A percentile compares a stretch with the other conserved stretches of the same genome.
These are phyloP conservation scores for Lobosporangium transversale DNA, from an alignment of 192 early-diverging fungal species.

Conservation along the genomic window DNA sequence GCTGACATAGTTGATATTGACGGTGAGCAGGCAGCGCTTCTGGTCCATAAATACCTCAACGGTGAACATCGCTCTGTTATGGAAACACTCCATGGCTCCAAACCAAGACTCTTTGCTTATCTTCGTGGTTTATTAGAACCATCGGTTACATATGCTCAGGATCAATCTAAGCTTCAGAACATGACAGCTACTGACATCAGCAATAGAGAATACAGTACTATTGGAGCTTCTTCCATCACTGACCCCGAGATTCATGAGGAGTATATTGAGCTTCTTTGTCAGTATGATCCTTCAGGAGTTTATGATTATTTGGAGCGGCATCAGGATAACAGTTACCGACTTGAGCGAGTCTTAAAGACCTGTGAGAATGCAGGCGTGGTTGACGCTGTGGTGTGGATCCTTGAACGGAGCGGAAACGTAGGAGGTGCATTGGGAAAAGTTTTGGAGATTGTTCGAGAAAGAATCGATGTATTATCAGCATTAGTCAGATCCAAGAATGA, in stretches of 20 bases:
- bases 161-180: background rate
- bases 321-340: conserved; percentile 53
- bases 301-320: conserved; percentile 67
- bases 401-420: conserved; percentile 64
- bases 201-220: conserved; percentile 1
- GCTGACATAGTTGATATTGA: conserved; percentile 69
- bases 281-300: conserved; percentile 69
- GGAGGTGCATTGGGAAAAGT: conserved; percentile 64
- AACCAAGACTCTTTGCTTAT: conserved; percentile 62
- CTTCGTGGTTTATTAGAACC: conserved; percentile 66
- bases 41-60: conserved; percentile 62
- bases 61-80: conserved; percentile 64
- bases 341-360: conserved; percentile 55
- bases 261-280: conserved; percentile 67
- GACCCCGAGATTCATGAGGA: conserved; percentile 62
- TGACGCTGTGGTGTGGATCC: conserved; percentile 70
- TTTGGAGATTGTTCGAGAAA: conserved; percentile 63
- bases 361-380: conserved; percentile 64
- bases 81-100: conserved; percentile 52
- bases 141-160: background rate
- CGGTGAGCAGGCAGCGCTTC: conserved; percentile 62
- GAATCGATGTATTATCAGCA: conserved; percentile 51
- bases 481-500: conserved; percentile 55
- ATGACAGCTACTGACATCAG: background rate
- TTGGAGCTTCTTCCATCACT: conserved; percentile 17